A percentile compares a stretch with the other conserved stretches of the same genome.
phyloP scores from a whole-genome alignment of 768 basidiomycete species.

The Lactarius psammicola region DNA sequence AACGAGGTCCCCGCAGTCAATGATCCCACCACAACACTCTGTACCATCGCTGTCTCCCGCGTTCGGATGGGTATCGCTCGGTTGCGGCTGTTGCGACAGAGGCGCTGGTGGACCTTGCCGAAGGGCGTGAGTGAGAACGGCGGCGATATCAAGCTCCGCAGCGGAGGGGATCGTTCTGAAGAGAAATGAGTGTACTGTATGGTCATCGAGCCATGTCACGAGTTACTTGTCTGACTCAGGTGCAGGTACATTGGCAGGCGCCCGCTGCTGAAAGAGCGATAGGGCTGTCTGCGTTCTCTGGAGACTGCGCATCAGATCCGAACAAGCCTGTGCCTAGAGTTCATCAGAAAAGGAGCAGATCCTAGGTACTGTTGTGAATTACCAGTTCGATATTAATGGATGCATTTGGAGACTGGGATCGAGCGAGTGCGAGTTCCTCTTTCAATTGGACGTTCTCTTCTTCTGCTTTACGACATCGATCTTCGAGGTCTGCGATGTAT shows the following conservation, averaged over 20 bases:
- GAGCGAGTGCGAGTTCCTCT: conserved; percentile 20
- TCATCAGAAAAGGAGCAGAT: background rate
- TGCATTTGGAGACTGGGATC: conserved; percentile 13
- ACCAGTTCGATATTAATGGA: conserved; percentile 18
- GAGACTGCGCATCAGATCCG: conserved; percentile 25
- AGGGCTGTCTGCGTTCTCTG: conserved; percentile 15
- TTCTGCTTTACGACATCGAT: conserved; percentile 25
- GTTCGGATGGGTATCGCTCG: background rate
- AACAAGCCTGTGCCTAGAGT: conserved; percentile 17
- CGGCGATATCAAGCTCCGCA: conserved; percentile 23
- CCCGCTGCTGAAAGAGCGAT: conserved; percentile 15
- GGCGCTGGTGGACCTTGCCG: conserved; percentile 9
- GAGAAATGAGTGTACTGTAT: conserved; percentile 1
- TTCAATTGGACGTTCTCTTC: conserved; percentile 24
- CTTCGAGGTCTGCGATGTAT: conserved; percentile 25
- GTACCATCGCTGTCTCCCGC: background rate
- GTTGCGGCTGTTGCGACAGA: background rate
- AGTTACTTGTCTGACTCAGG: conserved; percentile 7
- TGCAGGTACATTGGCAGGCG: background rate
- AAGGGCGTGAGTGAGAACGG: conserved; percentile 20
- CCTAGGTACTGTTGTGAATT: background rate
- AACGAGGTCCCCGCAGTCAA: conserved; percentile 13
- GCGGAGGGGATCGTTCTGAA: conserved; percentile 15
- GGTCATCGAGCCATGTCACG: background rate
- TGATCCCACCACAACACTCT: conserved; percentile 14